Evolutionary conservation across 208 protist genomes (phyloP).

Genomic region (Leishmania gerbilli): DNA sequence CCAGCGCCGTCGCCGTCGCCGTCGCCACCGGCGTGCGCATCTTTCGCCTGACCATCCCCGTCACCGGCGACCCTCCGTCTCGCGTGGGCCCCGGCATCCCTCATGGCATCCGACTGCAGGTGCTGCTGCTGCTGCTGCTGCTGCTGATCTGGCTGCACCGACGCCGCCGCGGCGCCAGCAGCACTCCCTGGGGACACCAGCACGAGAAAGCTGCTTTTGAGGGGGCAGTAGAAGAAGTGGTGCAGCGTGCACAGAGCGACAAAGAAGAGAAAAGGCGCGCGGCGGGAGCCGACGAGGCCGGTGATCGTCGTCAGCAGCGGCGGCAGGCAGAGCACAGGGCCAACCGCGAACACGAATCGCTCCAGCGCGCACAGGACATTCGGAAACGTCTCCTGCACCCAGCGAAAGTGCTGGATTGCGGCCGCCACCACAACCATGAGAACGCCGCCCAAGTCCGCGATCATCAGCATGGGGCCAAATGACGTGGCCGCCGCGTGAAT

Average conservation of each 20-base stretch:
- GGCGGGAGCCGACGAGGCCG: conserved; percentile 65
- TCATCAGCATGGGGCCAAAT: conserved; percentile 73
- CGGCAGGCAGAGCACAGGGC: conserved; percentile 69
- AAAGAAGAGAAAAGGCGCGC: conserved; percentile 71
- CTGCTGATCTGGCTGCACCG: not conserved
- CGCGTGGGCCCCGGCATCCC: conserved; percentile 7
- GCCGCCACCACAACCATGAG: conserved; percentile 42
- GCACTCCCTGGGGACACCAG: conserved; percentile 10
- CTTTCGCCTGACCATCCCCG: not conserved
- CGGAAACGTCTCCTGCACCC: conserved; percentile 75
- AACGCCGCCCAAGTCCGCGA: conserved; percentile 50
- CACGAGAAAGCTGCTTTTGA: conserved; percentile 79
- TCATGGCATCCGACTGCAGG: conserved; percentile 3
- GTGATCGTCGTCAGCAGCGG: conserved; percentile 65
- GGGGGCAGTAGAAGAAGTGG: conserved; percentile 71
- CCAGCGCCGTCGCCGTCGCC: not conserved
- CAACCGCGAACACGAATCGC: conserved; percentile 58
- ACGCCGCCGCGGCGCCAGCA: not conserved
- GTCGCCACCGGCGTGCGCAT: not conserved
- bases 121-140: conserved; percentile 7
- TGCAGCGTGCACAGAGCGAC: conserved; percentile 59
- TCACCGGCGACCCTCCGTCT: conserved; percentile 5
- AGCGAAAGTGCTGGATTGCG: conserved; percentile 80
- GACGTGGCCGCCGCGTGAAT: conserved; percentile 52
- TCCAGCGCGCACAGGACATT: conserved; percentile 72